These are phyloP conservation scores for Aspergillus sp. DNA, from an alignment of 2,329 filamentous ascomycete genomes.

Conservation along the genomic window DNA sequence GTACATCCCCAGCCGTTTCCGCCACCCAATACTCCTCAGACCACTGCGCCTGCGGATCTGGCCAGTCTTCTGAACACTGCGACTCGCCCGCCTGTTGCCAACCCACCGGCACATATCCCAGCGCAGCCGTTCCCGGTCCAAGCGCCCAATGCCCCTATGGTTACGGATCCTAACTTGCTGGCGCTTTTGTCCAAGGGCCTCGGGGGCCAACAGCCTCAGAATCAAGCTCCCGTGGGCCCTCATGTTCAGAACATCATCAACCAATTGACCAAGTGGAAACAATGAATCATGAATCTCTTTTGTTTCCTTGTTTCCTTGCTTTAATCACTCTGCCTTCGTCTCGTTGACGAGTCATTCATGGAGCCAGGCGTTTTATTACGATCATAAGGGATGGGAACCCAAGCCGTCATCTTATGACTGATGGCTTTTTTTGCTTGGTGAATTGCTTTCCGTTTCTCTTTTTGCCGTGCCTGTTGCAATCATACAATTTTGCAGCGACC, in stretches of 20 bases:
- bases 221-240: conserved; percentile 23
- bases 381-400: neutral
- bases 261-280: conserved; percentile 41
- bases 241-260: conserved; percentile 44
- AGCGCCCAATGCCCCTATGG: conserved; percentile 18
- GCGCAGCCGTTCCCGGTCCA: conserved; percentile 25
- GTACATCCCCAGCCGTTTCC: conserved; percentile 27
- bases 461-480: neutral
- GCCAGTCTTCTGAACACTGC: conserved; percentile 34
- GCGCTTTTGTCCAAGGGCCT: conserved; percentile 32
- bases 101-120: conserved; percentile 21
- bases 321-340: conserved; percentile 5
- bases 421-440: neutral
- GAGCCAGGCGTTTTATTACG: neutral
- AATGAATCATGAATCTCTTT: conserved; percentile 25
- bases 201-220: conserved; percentile 27
- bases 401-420: neutral
- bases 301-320: conserved; percentile 12
- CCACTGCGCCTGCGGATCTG: conserved; percentile 30
- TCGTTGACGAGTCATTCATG: neutral
- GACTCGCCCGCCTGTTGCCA: conserved; percentile 28
- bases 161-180: conserved; percentile 30
- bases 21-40: conserved; percentile 22
- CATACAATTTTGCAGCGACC: neutral
- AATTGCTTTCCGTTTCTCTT: neutral